These are phyloP conservation scores for Hyparrhenia diplandra DNA, from an alignment of 176 grass and related monocot species.

Conservation along the genomic window DNA sequence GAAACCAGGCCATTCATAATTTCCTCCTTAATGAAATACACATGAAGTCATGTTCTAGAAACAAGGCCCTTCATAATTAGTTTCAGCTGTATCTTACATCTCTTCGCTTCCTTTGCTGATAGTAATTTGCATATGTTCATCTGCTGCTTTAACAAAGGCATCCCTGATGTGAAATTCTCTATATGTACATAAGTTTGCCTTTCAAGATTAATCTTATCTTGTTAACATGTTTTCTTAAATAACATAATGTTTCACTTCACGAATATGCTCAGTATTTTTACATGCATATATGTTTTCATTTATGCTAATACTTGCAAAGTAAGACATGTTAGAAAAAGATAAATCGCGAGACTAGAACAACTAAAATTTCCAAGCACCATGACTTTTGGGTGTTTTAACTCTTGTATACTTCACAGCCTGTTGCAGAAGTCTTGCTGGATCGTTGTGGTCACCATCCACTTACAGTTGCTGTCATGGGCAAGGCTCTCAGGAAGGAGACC, in stretches of 20 bases:
- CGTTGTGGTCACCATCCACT: conserved; percentile 75
- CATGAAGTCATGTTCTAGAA: too few species aligned
- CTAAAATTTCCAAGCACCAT: background rate
- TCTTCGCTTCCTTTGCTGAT: conserved; percentile 6
- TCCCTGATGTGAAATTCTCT: background rate
- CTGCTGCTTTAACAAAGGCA: background rate
- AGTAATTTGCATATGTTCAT: background rate
- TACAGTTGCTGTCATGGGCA: conserved; percentile 81
- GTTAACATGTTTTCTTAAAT: background rate
- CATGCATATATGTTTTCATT: background rate
- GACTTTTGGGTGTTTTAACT: background rate
- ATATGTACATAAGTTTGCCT: background rate
- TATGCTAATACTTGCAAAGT: background rate
- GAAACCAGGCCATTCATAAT: too few species aligned
- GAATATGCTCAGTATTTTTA: background rate
- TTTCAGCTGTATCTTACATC: background rate
- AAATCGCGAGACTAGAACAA: conserved; percentile 2
- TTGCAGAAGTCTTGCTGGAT: conserved; percentile 53
- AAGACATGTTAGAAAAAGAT: background rate
- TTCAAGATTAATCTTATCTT: conserved; percentile 1
- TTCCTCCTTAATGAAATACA: too few species aligned
- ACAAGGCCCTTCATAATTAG: too few species aligned
- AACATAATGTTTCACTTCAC: background rate
- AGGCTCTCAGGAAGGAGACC: conserved; percentile 79
- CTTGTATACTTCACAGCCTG: conserved; percentile 27